Evolutionary conservation across 2,329 filamentous ascomycete species (phyloP), one percentile per base, ranked within the genome.

Genomic region (Penicillium sp.): DNA sequence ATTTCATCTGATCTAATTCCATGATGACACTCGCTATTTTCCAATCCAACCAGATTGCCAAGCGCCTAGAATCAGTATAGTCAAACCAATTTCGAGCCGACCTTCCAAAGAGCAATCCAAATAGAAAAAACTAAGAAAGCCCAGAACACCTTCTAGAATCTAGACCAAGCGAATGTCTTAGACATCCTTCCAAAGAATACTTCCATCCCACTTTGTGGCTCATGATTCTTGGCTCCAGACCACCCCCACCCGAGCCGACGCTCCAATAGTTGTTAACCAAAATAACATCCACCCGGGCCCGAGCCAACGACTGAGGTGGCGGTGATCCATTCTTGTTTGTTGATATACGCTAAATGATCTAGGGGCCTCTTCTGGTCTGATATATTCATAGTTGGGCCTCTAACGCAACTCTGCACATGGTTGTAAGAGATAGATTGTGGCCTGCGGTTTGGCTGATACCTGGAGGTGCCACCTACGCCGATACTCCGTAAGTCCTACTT

Each of bases 171-270:
- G 14, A 28, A 44, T 44, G 24, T 44, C 26, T 44, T 3, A 44
- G 24, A 14, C 23, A 44, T 8, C 21, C 14, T 3, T 29, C 23
- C 40, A 42, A 44, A 16, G 11, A 36, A 33, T 11, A n/a, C 14
- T 44, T 8, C 21, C 4, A 24, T 40, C 37, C 24, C 37, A 23
- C 47, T 13, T 49, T 19, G 47, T 43, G 48, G 29, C 13, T 28
- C 8, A 19, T 16, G 16, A 29, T 42, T 19, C 33, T 51, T 51
- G 49, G 37, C 18, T 29, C 18, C 2, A 28, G 36, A 21, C 50
- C 31, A 37, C 50, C 40, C 50, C 26, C 44, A 23, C n/a, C n/a
- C n/a, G 14, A 24, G 42, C 42, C 50, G 50, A 43, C 50, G 48
- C 43, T 26, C 29, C 16, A 44, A 33, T n/a, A n/a, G n/a, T n/a